Evolutionary conservation across 2,329 filamentous ascomycete species (phyloP).

Genomic region (Microthyrium microscopicum): DNA sequence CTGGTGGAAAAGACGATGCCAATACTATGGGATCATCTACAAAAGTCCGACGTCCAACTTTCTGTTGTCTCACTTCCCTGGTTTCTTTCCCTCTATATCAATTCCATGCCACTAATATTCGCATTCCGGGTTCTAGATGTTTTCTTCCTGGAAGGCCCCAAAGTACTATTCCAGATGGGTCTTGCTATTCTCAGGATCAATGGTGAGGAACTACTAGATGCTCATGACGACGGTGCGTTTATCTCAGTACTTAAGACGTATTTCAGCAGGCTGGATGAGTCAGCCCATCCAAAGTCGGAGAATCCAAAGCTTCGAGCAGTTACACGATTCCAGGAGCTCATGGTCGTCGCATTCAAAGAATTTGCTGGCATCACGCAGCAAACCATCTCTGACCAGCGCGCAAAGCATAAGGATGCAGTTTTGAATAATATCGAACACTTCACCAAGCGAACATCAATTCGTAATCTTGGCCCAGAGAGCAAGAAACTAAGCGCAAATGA

Average conservation of each 20-base stretch:
- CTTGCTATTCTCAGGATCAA: constrained; percentile 95
- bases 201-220: constrained; percentile 85
- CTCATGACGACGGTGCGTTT: constrained; percentile 86
- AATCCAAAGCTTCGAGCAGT: constrained; percentile 89
- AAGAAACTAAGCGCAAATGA: constrained; percentile 78
- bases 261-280: constrained; percentile 84
- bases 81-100: constrained; percentile 97
- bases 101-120: constrained; percentile 97
- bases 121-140: constrained; percentile 93
- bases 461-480: constrained; percentile 89
- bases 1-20: constrained; percentile 99
- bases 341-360: constrained; percentile 98
- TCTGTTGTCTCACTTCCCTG: constrained; percentile 94
- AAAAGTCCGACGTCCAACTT: constrained; percentile 89
- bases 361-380: constrained; percentile 90
- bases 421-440: constrained; percentile 94
- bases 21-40: constrained; percentile 93
- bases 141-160: constrained; percentile 95
- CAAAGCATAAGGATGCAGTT: constrained; percentile 87
- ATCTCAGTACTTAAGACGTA: constrained; percentile 93
- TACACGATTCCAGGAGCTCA: constrained; percentile 90
- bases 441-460: constrained; percentile 87
- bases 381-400: constrained; percentile 73
- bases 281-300: constrained; percentile 85
- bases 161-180: constrained; percentile 92